Conservation (phyloP, 306 rosid genomes). For the Cicer yamashitae region DNA sequence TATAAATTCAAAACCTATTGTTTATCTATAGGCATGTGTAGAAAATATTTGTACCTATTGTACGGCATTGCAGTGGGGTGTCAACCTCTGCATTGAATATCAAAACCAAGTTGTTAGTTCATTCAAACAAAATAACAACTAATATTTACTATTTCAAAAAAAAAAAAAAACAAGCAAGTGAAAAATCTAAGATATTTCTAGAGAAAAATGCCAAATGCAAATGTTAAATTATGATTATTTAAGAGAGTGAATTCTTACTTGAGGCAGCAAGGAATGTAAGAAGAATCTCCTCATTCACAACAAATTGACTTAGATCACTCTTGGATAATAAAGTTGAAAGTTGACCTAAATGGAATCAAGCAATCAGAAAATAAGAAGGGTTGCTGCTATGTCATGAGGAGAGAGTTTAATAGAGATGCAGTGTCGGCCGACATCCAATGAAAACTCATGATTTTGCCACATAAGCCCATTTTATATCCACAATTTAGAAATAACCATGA, state of each 20-base stretch:
- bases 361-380: conserved; percentile 19
- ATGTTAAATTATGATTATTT: conserved; percentile 4
- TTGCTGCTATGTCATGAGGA: neutral
- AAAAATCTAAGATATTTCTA: neutral
- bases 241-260: conserved; percentile 60
- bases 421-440: too few relatives aligned
- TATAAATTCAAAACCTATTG: neutral
- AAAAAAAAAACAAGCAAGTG: neutral
- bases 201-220: neutral
- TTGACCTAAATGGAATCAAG: conserved; percentile 55
- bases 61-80: conserved; percentile 64
- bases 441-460: too few relatives aligned
- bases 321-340: conserved; percentile 50
- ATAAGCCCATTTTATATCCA: too few relatives aligned
- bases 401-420: too few relatives aligned
- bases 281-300: conserved; percentile 68
- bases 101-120: conserved; percentile 40
- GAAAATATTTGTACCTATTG: conserved; percentile 54
- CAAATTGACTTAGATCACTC: conserved; percentile 65
- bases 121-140: conserved; percentile 1
- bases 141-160: neutral
- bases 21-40: neutral
- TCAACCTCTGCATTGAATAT: conserved; percentile 59
- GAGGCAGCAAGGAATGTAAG: conserved; percentile 81
- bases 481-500: too few relatives aligned